Evolutionary conservation across 2,329 filamentous ascomycete genomes (phyloP), one percentile per base, ranked within the genome.

Genomic region (Aaosphaeria pasadenensis): DNA sequence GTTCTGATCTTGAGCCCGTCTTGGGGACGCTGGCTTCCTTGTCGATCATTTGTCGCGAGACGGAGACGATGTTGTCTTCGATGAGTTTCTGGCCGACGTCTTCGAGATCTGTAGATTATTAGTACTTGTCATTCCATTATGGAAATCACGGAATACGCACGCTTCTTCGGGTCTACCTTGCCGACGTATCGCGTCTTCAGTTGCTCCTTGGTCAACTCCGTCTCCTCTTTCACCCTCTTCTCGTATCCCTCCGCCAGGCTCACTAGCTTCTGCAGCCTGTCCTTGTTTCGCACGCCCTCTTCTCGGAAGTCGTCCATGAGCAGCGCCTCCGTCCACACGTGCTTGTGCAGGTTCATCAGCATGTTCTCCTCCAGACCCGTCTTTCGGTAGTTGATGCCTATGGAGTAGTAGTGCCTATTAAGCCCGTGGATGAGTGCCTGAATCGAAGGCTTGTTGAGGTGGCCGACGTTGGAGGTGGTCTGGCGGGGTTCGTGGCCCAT

Each of bases 331-430:
- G 95, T 99, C 94, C 94, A 99, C 40, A 96, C 91, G 60, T 97
- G 94, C 80, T 99, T 99, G 82, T 99, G 94, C 57, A 99, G 78
- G 71, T 99, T 99, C 95, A 99, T 99, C 64, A 99, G 75, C 94
- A 99, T 99, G 74, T 96, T 97, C 79, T 99, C 95, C 72, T 99
- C 94, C 44, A 99, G 79, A 1, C 90, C 92, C 0, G 92, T 96
- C 79, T 99, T 99, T 68, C 92, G 83, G 75, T 99, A 99, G 75
- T 96, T 91, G 77, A 99, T 97, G 51, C 84, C 92, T 68, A 99
- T 99, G 62, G 90, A 96, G 81, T 99, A 99, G 81, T 99, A 99
- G 78, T 99, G 94, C 65, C 94, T 83, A 78, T 99, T 99, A 40
- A 99, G 82, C 49, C 94, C 94, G 73, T 99, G 94, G 56, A 99